Evolutionary conservation across 495 filamentous ascomycete genomes (phyloP).

Genomic region (Penicillium salamii): DNA sequence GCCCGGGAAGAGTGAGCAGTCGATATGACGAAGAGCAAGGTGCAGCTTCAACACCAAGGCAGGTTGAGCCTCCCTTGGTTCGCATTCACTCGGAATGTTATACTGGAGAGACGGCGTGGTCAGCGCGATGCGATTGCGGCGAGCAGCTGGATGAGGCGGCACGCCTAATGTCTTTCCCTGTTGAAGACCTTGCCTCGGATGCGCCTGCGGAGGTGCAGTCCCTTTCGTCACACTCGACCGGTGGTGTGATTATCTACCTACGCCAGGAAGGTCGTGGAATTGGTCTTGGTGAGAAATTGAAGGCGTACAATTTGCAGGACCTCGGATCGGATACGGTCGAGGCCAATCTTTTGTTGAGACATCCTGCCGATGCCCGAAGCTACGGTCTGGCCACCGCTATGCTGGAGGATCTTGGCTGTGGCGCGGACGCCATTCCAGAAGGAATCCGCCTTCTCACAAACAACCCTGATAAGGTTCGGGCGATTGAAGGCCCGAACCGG

Average conservation of each 20-base stretch:
- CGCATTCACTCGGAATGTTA: conserved; percentile 98
- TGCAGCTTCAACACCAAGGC: conserved; percentile 7
- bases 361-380: conserved; percentile 90
- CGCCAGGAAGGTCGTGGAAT: conserved; percentile 96
- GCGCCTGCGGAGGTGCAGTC: conserved; percentile 39
- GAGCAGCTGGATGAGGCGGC: conserved; percentile 98
- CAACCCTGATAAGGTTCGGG: conserved; percentile 94
- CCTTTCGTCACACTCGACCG: conserved; percentile 51
- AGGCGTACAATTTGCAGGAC: conserved; percentile 97
- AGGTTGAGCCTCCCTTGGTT: conserved; percentile 61
- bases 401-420: conserved; percentile 76
- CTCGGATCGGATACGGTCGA: conserved; percentile 94
- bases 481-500: conserved; percentile 84
- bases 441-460: conserved; percentile 91
- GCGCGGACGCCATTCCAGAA: conserved; percentile 51
- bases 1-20: conserved; percentile 77
- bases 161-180: conserved; percentile 81
- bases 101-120: conserved; percentile 97
- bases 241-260: conserved; percentile 91
- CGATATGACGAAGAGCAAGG: conserved; percentile 43
- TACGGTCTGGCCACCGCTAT: conserved; percentile 96
- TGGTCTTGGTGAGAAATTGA: conserved; percentile 89
- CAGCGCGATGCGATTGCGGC: conserved; percentile 93
- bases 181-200: conserved; percentile 34
- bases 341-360: conserved; percentile 85